Evolutionary conservation across 179 eudicot species (phyloP).

Genomic region (Heliamphora pulchella): DNA sequence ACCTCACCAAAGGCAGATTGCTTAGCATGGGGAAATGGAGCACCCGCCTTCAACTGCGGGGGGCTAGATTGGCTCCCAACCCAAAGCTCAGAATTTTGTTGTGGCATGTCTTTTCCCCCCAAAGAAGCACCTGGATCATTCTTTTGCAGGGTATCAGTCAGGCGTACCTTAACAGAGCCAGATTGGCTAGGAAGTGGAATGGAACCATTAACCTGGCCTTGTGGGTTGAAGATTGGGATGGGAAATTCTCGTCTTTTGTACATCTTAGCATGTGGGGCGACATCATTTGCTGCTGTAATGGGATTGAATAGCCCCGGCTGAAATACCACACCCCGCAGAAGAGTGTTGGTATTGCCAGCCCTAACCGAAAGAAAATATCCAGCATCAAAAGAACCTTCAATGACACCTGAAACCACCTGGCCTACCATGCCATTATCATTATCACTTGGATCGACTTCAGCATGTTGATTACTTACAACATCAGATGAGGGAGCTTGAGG

Average conservation of each 20-base stretch:
- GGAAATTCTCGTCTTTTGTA: conserved; percentile 48
- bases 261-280: conserved; percentile 58
- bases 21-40: not conserved
- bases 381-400: conserved; percentile 62
- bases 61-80: not conserved
- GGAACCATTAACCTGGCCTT: conserved; percentile 8
- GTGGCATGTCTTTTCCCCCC: not conserved
- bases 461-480: not conserved
- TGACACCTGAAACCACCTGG: conserved; percentile 51
- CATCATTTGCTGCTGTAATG: conserved; percentile 50
- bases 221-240: conserved; percentile 28
- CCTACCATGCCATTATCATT: conserved; percentile 46
- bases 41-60: not conserved
- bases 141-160: not conserved
- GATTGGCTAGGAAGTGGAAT: no score
- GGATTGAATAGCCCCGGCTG: conserved; percentile 54
- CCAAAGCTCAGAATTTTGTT: not conserved
- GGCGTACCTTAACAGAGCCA: not conserved
- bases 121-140: not conserved
- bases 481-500: conserved; percentile 9
- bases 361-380: conserved; percentile 52
- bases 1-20: not conserved
- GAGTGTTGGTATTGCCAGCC: conserved; percentile 36
- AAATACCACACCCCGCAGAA: conserved; percentile 59
- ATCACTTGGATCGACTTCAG: conserved; percentile 10